Base-by-base conservation (phyloP, 2,329 filamentous ascomycete species). In the Sporothrix euskadiensis region DNA sequence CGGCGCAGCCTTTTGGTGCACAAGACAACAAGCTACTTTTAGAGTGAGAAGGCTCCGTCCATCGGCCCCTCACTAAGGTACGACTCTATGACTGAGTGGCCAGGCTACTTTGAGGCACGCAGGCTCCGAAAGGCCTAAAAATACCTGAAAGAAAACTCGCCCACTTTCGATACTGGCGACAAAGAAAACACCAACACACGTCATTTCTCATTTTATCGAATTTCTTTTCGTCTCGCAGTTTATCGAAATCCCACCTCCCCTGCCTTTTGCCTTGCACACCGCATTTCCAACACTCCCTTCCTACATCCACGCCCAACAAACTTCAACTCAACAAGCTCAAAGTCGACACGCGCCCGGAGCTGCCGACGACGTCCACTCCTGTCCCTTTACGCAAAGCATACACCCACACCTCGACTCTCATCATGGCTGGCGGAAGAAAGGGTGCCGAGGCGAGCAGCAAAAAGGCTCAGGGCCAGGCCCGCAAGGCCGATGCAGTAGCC, bases 401-500 rank as follows among this genome's bases (percentile, higher is more conserved):
- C 59, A 9, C 39, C 30, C 56, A 56, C 54, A 41, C 65, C 49
- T 9, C 3, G 35, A n/a, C 54, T 1, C 35, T n/a, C 35, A 57
- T 77, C 76, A 94, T 94, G 92, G 91, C 86, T 39, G 88, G 87
- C 78, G 93, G 92, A 83, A 94, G 92, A 82, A 88, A 86, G 71
- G 89, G 85, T 71, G 92, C 92, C 71, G 92, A 92, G 71, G 94
- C 97, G 76, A 94, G 92, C 83, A 91, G 87, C 81, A 98, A 97
- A 84, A 98, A 98, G 85, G 94, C 84, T 2, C 89, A 91, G 9
- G 96, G 95, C 76, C 94, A 98, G 82, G 94, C 94, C 76, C 89
- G 94, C 83, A 98, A 99, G 87, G 94, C 94, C 76, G 94, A 98
- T 68, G 91, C 90, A 3, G 95, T 94, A 0, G 92, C 93, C 9